A percentile compares a stretch with the other conserved stretches of the same genome.
These are phyloP conservation scores for Zymoseptoria passerinii DNA, from an alignment of 2,329 filamentous ascomycete genomes.

Conservation along the genomic window DNA sequence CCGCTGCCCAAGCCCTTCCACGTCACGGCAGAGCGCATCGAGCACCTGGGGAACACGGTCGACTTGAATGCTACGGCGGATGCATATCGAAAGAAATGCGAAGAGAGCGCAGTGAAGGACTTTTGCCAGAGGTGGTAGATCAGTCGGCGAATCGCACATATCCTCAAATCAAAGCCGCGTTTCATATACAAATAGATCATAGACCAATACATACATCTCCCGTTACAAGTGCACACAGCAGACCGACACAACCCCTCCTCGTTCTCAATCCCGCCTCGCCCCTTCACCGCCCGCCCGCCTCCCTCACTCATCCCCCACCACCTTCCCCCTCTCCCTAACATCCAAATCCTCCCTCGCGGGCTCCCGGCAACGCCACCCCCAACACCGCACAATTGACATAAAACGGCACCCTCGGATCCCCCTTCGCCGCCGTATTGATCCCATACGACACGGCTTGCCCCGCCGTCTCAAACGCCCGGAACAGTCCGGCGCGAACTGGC, in stretches of 20 bases:
- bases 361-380: slow-evolving; percentile 9
- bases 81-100: slow-evolving; percentile 9
- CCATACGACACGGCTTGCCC: slow-evolving; percentile 34
- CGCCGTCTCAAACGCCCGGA: slow-evolving; percentile 36
- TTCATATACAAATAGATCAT: neutral
- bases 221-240: too few relatives aligned
- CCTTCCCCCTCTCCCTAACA: neutral
- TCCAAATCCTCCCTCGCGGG: neutral
- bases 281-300: neutral
- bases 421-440: slow-evolving; percentile 13
- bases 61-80: slow-evolving; percentile 11
- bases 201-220: too few relatives aligned
- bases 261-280: too few relatives aligned
- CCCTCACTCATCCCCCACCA: neutral
- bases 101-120: slow-evolving; percentile 10
- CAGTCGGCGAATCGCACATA: neutral
- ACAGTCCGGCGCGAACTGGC: slow-evolving; percentile 23
- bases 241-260: too few relatives aligned
- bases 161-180: neutral
- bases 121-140: slow-evolving; percentile 10
- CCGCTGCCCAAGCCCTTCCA: slow-evolving; percentile 26
- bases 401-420: slow-evolving; percentile 6
- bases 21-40: slow-evolving; percentile 23
- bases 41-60: slow-evolving; percentile 11
- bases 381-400: slow-evolving; percentile 15